phyloP scores from a whole-genome alignment of 164 flowering plant species.

The Macadamia integrifolia region DNA sequence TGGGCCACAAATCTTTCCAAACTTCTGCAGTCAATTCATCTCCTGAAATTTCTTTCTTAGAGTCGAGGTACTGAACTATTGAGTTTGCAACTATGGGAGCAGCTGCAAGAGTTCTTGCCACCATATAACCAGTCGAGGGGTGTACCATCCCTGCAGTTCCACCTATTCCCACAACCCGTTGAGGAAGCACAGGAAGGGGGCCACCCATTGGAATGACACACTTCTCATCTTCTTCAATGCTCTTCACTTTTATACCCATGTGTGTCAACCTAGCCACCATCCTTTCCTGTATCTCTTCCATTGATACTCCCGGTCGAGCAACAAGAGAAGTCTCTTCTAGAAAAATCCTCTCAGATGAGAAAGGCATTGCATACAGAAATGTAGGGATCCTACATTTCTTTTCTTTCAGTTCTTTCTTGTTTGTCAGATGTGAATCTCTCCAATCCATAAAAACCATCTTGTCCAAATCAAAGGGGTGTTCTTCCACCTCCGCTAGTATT shows the following conservation, averaged over 20 bases:
- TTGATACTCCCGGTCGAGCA: slow-evolving; percentile 73
- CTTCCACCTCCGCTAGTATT: slow-evolving; percentile 85
- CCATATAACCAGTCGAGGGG: slow-evolving; percentile 97
- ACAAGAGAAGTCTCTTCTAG: slow-evolving; percentile 94
- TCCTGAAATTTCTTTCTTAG: slow-evolving; percentile 35
- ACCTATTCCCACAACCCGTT: slow-evolving; percentile 84
- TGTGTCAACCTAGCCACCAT: slow-evolving; percentile 84
- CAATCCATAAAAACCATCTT: slow-evolving; percentile 98
- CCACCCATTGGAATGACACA: slow-evolving; percentile 97
- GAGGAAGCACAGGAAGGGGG: slow-evolving; percentile 88
- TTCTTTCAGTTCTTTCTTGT: slow-evolving; percentile 40
- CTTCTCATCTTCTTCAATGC: slow-evolving; percentile 87
- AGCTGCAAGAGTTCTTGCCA: slow-evolving; percentile 84
- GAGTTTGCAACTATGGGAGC: slow-evolving; percentile 80
- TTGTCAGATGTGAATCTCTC: slow-evolving; percentile 75
- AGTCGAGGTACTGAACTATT: slow-evolving; percentile 56
- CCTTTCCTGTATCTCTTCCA: slow-evolving; percentile 80
- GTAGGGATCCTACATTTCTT: slow-evolving; percentile 74
- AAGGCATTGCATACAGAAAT: slow-evolving; percentile 96
- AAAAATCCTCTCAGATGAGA: slow-evolving; percentile 66
- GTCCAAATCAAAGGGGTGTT: slow-evolving; percentile 81
- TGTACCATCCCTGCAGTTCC: slow-evolving; percentile 99
- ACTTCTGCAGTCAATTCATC: slow-evolving; percentile 59
- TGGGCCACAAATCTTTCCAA: slow-evolving; percentile 89
- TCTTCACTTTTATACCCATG: slow-evolving; percentile 73